phyloP scores from a whole-genome alignment of 345 rosid genomes.

The Capsella bursapastoris region DNA sequence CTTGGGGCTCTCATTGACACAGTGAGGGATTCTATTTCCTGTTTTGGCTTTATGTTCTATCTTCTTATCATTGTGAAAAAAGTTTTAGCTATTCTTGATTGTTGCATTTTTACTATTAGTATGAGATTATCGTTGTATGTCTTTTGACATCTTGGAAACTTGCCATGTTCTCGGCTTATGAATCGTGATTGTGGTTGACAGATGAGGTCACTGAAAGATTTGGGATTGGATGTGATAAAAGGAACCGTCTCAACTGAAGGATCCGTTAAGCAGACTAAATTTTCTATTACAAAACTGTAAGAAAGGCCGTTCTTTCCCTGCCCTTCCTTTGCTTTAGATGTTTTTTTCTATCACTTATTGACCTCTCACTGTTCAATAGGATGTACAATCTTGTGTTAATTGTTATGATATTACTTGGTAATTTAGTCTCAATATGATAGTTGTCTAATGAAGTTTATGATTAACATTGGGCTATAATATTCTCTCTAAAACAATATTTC shows the following conservation, averaged over 20 bases:
- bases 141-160: neutral
- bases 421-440: neutral
- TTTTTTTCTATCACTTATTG: constrained; percentile 1
- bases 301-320: constrained; percentile 39
- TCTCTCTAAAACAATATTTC: neutral
- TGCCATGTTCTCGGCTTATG: constrained; percentile 21
- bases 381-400: constrained; percentile 6
- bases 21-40: constrained; percentile 44
- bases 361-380: constrained; percentile 5
- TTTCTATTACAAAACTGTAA: constrained; percentile 76
- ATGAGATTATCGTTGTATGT: neutral
- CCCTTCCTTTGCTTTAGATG: constrained; percentile 6
- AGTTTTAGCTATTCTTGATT: constrained; percentile 6
- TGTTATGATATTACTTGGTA: neutral
- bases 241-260: constrained; percentile 86
- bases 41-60: neutral
- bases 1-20: constrained; percentile 97
- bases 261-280: constrained; percentile 72
- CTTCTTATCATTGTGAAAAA: constrained; percentile 10
- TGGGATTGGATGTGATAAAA: constrained; percentile 87
- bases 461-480: neutral
- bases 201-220: constrained; percentile 86
- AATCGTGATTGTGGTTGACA: constrained; percentile 41
- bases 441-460: neutral
- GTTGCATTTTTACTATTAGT: neutral